Evolutionary conservation across 169 alveolate genomes (phyloP).

Genomic region (Plasmodium chabaudi): DNA sequence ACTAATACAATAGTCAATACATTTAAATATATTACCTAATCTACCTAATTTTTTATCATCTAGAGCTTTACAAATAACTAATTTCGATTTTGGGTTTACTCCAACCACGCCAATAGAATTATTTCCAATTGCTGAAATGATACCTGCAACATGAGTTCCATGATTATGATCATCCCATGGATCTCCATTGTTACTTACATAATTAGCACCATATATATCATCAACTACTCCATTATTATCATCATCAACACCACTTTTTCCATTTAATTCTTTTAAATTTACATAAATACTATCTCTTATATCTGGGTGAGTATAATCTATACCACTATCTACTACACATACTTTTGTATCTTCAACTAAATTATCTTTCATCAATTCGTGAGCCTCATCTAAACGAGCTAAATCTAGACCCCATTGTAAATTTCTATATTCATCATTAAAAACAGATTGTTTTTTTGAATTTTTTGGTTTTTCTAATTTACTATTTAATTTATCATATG

Average conservation of each 20-base stretch:
- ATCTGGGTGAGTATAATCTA: slow-evolving; percentile 88
- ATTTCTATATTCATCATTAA: slow-evolving; percentile 65
- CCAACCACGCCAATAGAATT: slow-evolving; percentile 65
- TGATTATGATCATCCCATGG: slow-evolving; percentile 88
- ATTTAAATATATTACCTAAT: slow-evolving; percentile 78
- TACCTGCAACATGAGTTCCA: slow-evolving; percentile 89
- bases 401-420: slow-evolving; percentile 73
- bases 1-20: slow-evolving; percentile 78
- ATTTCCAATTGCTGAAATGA: slow-evolving; percentile 70
- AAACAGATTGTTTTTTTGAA: background rate
- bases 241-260: slow-evolving; percentile 83
- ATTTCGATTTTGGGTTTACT: slow-evolving; percentile 45
- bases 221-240: slow-evolving; percentile 86
- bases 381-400: slow-evolving; percentile 61
- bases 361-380: slow-evolving; percentile 5
- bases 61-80: slow-evolving; percentile 80
- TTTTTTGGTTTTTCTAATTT: background rate
- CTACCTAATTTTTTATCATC: slow-evolving; percentile 81
- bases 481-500: background rate
- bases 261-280: slow-evolving; percentile 84
- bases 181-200: slow-evolving; percentile 79
- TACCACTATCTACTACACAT: slow-evolving; percentile 90
- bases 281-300: slow-evolving; percentile 84
- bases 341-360: slow-evolving; percentile 24
- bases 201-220: slow-evolving; percentile 86